These are phyloP conservation scores for Cyanidioschyzon merolae DNA, from an alignment of 23 red algal genomes.

Conservation along the genomic window DNA sequence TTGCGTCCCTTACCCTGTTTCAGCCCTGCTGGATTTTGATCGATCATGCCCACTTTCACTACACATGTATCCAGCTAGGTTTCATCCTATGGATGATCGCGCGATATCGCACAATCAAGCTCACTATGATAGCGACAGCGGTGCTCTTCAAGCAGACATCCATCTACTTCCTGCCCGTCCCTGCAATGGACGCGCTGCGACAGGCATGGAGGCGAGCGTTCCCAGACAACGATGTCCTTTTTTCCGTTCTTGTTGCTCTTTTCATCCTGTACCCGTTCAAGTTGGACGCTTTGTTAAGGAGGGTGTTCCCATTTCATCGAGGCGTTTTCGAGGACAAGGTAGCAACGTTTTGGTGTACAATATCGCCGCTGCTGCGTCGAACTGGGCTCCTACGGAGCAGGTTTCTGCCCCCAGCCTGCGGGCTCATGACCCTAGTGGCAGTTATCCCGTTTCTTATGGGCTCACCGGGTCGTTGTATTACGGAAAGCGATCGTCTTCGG, in stretches of 20 bases:
- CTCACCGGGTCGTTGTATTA: background rate
- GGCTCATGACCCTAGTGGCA: conserved; percentile 21
- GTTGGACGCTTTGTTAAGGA: conserved; percentile 9
- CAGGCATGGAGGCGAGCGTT: conserved; percentile 19
- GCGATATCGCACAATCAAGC: background rate
- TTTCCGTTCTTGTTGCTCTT: conserved; percentile 38
- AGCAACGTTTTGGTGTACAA: conserved; percentile 82
- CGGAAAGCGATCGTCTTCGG: conserved; percentile 4
- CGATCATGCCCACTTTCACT: conserved; percentile 98
- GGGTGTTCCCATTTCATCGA: conserved; percentile 67
- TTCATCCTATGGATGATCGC: conserved; percentile 45
- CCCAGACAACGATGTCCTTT: background rate
- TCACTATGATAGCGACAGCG: conserved; percentile 11
- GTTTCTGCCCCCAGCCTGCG: conserved; percentile 24
- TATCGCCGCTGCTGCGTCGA: conserved; percentile 35
- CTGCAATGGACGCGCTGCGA: background rate
- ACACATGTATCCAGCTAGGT: conserved; percentile 51
- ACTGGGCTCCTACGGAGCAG: background rate
- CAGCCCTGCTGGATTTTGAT: conserved; percentile 54
- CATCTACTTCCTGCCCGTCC: conserved; percentile 53
- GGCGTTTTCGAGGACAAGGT: conserved; percentile 99
- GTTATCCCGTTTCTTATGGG: conserved; percentile 54
- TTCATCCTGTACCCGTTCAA: background rate
- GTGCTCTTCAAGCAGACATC: conserved; percentile 72
- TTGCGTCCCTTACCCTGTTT: conserved; percentile 23